A percentile compares a stretch with the other conserved stretches of the same genome.
Conservation (phyloP, 495 filamentous ascomycete genomes). For the Aspergillus cavernicola region DNA sequence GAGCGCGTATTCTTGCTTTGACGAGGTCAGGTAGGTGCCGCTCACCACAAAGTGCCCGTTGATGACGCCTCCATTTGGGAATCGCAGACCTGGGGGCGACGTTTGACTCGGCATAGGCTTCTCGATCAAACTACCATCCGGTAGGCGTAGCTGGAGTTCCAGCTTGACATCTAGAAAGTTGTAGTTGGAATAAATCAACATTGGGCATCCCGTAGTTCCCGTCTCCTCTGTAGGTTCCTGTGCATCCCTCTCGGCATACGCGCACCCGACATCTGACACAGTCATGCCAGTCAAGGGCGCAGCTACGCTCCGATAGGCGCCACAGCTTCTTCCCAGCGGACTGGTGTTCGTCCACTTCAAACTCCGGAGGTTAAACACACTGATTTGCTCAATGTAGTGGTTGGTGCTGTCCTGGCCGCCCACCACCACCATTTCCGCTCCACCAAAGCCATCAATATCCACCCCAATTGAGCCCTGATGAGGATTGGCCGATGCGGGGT, state of each 20-base stretch:
- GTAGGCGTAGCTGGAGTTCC: conserved; percentile 80
- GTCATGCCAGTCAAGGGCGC: conserved; percentile 70
- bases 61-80: conserved; percentile 91
- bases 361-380: conserved; percentile 95
- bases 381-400: conserved; percentile 97
- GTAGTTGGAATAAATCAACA: conserved; percentile 99
- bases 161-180: conserved; percentile 97
- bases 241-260: conserved; percentile 33
- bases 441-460: conserved; percentile 82
- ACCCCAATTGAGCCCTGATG: conserved; percentile 85
- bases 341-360: conserved; percentile 91
- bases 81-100: conserved; percentile 86
- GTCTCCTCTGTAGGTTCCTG: conserved; percentile 36
- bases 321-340: conserved; percentile 80
- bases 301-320: conserved; percentile 93
- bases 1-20: conserved; percentile 95
- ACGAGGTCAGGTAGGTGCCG: conserved; percentile 93
- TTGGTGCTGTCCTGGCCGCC: conserved; percentile 97
- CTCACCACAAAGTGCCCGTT: conserved; percentile 95
- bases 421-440: conserved; percentile 95
- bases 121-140: conserved; percentile 82
- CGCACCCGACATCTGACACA: conserved; percentile 67
- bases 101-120: conserved; percentile 83
- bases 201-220: conserved; percentile 63
- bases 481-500: conserved; percentile 71